Conservation (phyloP, 345 rosid genomes). For the Dipteronia dyeriana region DNA sequence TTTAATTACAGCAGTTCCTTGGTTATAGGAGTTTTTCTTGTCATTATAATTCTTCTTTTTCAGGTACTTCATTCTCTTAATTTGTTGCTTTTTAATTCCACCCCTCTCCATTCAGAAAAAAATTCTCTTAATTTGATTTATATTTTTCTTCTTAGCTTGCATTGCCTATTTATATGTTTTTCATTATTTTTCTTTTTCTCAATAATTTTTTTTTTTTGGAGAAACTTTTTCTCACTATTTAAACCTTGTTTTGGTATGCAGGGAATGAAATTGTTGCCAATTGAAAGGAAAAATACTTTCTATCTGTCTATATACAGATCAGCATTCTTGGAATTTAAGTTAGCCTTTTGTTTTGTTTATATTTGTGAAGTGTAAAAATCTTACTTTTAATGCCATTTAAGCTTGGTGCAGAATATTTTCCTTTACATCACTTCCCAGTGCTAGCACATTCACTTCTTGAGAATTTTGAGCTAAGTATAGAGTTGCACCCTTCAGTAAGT, state of each 20-base stretch:
- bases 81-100: conserved; percentile 1
- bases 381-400: conserved; percentile 35
- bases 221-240: too few relatives aligned
- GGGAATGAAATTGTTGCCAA: conserved; percentile 81
- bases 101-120: not conserved
- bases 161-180: not conserved
- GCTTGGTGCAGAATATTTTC: conserved; percentile 82
- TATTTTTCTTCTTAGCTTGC: not conserved
- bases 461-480: conserved; percentile 80
- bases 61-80: conserved; percentile 50
- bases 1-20: conserved; percentile 85
- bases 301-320: conserved; percentile 70
- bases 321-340: conserved; percentile 18
- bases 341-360: not conserved
- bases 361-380: conserved; percentile 14
- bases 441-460: conserved; percentile 73
- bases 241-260: conserved; percentile 21
- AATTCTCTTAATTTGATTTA: not conserved
- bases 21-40: conserved; percentile 89
- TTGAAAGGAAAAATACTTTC: conserved; percentile 65
- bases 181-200: not conserved
- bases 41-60: conserved; percentile 70
- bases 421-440: conserved; percentile 75
- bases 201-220: too few relatives aligned
- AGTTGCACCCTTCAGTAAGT: conserved; percentile 91